Evolutionary conservation across 108 stramenopile genomes (phyloP), one percentile per base, ranked within the genome.

Genomic region (Schizochytrium sp.): DNA sequence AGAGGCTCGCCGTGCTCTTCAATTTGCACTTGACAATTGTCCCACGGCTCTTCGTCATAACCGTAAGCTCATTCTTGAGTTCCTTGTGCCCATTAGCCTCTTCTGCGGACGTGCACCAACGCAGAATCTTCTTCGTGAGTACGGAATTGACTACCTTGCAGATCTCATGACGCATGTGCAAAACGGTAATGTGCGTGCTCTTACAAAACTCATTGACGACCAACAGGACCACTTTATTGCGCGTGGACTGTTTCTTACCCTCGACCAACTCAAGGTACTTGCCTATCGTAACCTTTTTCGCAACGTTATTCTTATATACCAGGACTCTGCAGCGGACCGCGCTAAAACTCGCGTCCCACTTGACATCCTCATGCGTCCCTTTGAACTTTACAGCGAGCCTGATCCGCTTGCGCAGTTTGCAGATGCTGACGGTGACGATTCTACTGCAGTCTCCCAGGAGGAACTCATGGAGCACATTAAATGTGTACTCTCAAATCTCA

Each of bases 401-500:
- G 91, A 83, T 28, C 64, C 88, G 15, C 88, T 89, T 46, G 19
- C 42, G 40, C 28, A n/a, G 8, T 88, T 90, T 76, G 46, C 45
- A 41, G n/a, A 50, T 89, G 90, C 73, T 72, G 17, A 89, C 90
- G 17, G 41, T 47, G 69, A 72, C 88, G 72, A 90, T 89, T 87
- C 89, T 88, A 88, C 46, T 87, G 41, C 72, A 53, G 8, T 13
- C 88, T 46, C 28, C 76, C 38, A 76, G 50, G 41, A 50, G 50
- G 97, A 95, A 60, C 97, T 97, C 93, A 88, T 97, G 72, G 98
- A 98, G 88, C 97, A 98, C 94, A 93, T 98, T 7, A 97, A 98
- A 89, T 98, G 98, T 89, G 95, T 98, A 59, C 89, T 98, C 88
- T 96, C 97, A n/a, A 98, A 98, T 89, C 91, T 98, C 57, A 98